Evolutionary conservation across 2,329 filamentous ascomycete species (phyloP).

Genomic region (Colletotrichum sp.): DNA sequence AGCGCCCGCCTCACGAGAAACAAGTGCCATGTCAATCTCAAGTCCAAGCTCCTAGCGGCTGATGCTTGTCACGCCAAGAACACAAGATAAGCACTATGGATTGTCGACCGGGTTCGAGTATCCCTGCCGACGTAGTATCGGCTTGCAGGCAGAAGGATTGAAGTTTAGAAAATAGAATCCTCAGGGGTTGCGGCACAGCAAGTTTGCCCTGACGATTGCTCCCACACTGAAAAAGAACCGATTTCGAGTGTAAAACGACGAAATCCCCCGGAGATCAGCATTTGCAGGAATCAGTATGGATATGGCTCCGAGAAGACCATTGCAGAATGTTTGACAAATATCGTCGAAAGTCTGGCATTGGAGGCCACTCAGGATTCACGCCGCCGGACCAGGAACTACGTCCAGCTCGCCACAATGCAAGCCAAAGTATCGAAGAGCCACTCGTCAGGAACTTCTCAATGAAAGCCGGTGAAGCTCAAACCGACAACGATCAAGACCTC

Average conservation of each 20-base stretch:
- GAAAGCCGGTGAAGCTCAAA: not conserved
- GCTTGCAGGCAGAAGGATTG: not conserved
- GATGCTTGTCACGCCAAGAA: not conserved
- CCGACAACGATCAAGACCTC: not conserved
- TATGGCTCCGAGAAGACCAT: not conserved
- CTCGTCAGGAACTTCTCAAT: not conserved
- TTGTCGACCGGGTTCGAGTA: rapidly evolving
- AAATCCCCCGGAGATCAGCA: not conserved
- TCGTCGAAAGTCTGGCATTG: not conserved
- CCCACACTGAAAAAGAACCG: rapidly evolving
- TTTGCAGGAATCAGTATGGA: rapidly evolving
- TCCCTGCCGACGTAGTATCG: rapidly evolving
- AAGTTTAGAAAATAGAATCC: no score
- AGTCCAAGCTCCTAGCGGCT: not conserved
- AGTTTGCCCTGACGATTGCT: not conserved
- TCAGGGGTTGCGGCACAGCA: not conserved
- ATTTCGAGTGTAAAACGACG: rapidly evolving
- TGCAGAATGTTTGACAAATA: not conserved
- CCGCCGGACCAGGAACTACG: rapidly evolving
- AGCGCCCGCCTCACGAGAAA: no score
- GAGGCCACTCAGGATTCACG: rapidly evolving
- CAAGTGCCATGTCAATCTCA: rapidly evolving
- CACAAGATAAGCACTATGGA: rapidly evolving
- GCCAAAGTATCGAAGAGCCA: not conserved
- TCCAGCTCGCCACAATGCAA: not conserved